Base-by-base conservation (phyloP, 345 rosid genomes). In the Eucalyptus fibrosa region DNA sequence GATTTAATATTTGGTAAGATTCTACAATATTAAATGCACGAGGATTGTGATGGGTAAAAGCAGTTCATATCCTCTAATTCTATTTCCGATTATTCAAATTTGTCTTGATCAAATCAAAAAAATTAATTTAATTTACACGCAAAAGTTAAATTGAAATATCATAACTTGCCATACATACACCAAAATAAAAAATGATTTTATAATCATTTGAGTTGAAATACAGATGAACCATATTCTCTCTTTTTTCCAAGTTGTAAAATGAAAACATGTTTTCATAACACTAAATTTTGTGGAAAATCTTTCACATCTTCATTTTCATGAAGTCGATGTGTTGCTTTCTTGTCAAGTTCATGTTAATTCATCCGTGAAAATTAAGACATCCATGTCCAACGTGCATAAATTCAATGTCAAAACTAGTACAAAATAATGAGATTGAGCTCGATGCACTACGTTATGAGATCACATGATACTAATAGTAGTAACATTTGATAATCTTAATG, bases 101-200 rank as follows among this genome's bases (percentile, higher is more conserved):
- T 17, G 24, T 69, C 24, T 17, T 9, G 12, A 67, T 32, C 23
- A 8, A 5, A 67, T 32, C 0, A 8, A 24, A 83, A 12, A 44
- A 44, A 1, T 83, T 21, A 23, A 21, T 24, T 42, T 67, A 18
- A n/a, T n/a, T 65, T 9, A 15, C 9, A 1, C 3, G 0, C 2
- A 9, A n/a, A 16, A 9, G 3, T 67, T 67, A 12, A 32, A 18
- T 17, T 8, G 24, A 67, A 32, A 32, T 67, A 32, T 32, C 42
- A 17, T 32, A 32, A 17, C 19, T 32, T 65, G 5, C 7, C 7
- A 7, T 16, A 3, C 42, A 3, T 13, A 60, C 3, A 8, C 12
- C 12, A 0, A 67, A 67, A 32, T 4, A n/a, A n/a, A 15, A 4
- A 15, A 12, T n/a, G 19, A n/a, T 15, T n/a, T 16, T 1, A 5